phyloP scores from a whole-genome alignment of 371 early-diverging fungal species.

The Thermomucor indicae-seudaticae region DNA sequence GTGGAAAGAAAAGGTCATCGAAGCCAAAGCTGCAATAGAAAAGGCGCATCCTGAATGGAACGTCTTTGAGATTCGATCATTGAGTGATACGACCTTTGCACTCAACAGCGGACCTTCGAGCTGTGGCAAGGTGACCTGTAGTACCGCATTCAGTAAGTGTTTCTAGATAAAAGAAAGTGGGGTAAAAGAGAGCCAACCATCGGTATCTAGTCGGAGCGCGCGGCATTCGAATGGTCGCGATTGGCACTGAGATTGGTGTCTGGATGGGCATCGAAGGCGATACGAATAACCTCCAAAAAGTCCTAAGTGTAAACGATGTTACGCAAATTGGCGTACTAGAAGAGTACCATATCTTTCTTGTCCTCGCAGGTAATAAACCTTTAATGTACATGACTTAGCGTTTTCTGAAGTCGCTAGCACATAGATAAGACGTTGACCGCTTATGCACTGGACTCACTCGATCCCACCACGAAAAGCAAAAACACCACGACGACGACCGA shows the following conservation, averaged over 20 bases:
- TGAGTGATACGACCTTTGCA: slow-evolving; percentile 39
- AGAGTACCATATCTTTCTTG: slow-evolving; percentile 32
- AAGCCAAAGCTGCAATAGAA: slow-evolving; percentile 57
- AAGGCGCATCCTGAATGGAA: slow-evolving; percentile 35
- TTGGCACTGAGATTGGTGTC: slow-evolving; percentile 83
- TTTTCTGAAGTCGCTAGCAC: neutral
- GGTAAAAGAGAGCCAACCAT: neutral
- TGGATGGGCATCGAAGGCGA: slow-evolving; percentile 50
- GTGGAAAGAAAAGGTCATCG: slow-evolving; percentile 81
- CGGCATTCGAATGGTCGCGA: slow-evolving; percentile 61
- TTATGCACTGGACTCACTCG: slow-evolving; percentile 64
- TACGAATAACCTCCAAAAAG: slow-evolving; percentile 26
- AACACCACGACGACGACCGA: too few species aligned
- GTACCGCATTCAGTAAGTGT: slow-evolving; percentile 57
- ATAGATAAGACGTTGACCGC: slow-evolving; percentile 70
- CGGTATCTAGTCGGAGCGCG: slow-evolving; percentile 25
- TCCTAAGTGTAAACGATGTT: slow-evolving; percentile 27
- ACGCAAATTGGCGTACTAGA: slow-evolving; percentile 37
- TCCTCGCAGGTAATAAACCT: slow-evolving; percentile 26
- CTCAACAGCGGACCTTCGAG: slow-evolving; percentile 9
- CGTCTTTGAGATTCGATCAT: slow-evolving; percentile 59
- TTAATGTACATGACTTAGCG: neutral
- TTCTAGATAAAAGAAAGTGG: neutral
- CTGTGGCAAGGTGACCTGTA: slow-evolving; percentile 63
- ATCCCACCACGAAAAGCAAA: slow-evolving; percentile 38